phyloP scores from a whole-genome alignment of 2,329 filamentous ascomycete genomes.

The Pseudocercospora eumusae region DNA sequence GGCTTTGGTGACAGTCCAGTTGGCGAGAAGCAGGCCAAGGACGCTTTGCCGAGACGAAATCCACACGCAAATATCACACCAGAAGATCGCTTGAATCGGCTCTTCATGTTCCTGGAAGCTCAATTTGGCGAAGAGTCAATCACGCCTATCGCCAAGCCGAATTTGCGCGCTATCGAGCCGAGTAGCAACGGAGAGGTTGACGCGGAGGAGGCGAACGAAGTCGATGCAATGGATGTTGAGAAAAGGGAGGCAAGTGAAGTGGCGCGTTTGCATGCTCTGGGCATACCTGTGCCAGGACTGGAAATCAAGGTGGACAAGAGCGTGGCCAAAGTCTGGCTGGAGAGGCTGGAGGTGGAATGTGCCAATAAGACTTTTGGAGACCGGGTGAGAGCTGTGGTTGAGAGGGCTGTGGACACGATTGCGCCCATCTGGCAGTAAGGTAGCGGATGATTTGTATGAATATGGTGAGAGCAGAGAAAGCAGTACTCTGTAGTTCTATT shows the following conservation, averaged over 20 bases:
- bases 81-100: conserved; percentile 75
- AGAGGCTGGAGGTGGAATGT: conserved; percentile 88
- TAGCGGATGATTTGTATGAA: neutral
- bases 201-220: conserved; percentile 43
- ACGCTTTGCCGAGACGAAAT: conserved; percentile 51
- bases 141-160: conserved; percentile 69
- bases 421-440: conserved; percentile 31
- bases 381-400: conserved; percentile 83
- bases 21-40: conserved; percentile 12
- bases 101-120: conserved; percentile 95
- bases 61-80: conserved; percentile 72
- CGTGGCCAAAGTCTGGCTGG: conserved; percentile 85
- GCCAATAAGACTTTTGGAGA: conserved; percentile 72
- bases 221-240: conserved; percentile 50
- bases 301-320: conserved; percentile 86
- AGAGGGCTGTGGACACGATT: conserved; percentile 59
- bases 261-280: conserved; percentile 74
- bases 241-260: conserved; percentile 68
- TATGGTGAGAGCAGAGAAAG: no score
- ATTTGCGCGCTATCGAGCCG: conserved; percentile 46
- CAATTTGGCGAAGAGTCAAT: conserved; percentile 89
- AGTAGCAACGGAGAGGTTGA: conserved; percentile 17
- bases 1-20: conserved; percentile 23
- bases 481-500: no score
- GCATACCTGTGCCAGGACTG: conserved; percentile 87